phyloP scores from a whole-genome alignment of 2,329 filamentous ascomycete species.

The Mariannaea elegans region DNA sequence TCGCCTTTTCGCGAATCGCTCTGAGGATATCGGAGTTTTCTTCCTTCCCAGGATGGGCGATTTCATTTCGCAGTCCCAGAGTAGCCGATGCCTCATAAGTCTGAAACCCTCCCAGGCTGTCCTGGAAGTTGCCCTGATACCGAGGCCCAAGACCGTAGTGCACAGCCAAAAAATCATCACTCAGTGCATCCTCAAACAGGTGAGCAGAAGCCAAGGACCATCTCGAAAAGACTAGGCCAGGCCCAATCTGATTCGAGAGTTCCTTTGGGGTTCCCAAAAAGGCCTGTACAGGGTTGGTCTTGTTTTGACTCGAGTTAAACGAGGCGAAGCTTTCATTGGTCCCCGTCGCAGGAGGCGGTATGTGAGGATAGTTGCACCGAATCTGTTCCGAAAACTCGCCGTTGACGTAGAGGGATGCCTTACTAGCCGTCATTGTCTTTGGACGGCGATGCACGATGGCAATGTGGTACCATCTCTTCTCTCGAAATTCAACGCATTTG shows the following conservation, averaged over 20 bases:
- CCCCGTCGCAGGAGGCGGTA: slow-evolving; percentile 70
- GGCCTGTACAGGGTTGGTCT: slow-evolving; percentile 80
- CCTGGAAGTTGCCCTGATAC: slow-evolving; percentile 96
- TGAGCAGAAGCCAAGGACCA: slow-evolving; percentile 94
- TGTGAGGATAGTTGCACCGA: slow-evolving; percentile 86
- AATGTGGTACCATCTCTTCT: slow-evolving; percentile 91
- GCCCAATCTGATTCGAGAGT: slow-evolving; percentile 78
- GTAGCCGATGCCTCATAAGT: slow-evolving; percentile 94
- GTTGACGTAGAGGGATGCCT: slow-evolving; percentile 89
- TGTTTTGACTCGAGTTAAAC: slow-evolving; percentile 66
- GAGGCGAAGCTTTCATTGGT: slow-evolving; percentile 76
- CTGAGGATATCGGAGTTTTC: slow-evolving; percentile 90
- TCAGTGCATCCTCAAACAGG: slow-evolving; percentile 85
- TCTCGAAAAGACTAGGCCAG: slow-evolving; percentile 76
- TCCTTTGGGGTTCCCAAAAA: slow-evolving; percentile 94
- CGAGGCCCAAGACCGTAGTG: slow-evolving; percentile 89
- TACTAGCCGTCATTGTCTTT: slow-evolving; percentile 78
- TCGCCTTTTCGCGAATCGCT: slow-evolving; percentile 87
- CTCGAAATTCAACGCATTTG: slow-evolving; percentile 80
- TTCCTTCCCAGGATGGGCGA: slow-evolving; percentile 87
- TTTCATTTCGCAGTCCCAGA: slow-evolving; percentile 89
- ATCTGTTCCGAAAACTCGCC: slow-evolving; percentile 94
- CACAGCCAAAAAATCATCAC: slow-evolving; percentile 91
- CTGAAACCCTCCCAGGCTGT: slow-evolving; percentile 93
- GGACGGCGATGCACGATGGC: slow-evolving; percentile 85